Evolutionary conservation across 2,329 filamentous ascomycete species (phyloP).

Genomic region (Diaporthe destruens): DNA sequence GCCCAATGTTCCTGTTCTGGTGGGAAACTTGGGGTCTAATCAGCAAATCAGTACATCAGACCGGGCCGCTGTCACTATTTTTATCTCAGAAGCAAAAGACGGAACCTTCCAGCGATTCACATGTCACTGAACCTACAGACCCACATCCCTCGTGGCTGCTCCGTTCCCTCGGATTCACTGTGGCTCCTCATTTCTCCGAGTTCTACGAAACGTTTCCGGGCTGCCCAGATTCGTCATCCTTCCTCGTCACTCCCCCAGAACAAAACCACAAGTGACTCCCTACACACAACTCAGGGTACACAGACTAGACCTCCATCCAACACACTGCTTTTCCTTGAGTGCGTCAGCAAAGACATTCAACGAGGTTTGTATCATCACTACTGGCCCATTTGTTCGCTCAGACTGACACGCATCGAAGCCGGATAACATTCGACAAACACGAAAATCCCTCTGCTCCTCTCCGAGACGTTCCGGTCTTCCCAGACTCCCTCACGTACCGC

Average conservation of each 20-base stretch:
- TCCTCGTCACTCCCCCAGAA: slow-evolving; percentile 11
- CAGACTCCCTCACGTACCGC: background rate
- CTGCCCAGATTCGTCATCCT: slow-evolving; percentile 1
- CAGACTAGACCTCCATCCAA: background rate
- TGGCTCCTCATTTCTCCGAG: slow-evolving; percentile 32
- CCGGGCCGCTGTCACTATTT: slow-evolving; percentile 19
- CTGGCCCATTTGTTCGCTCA: background rate
- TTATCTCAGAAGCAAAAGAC: slow-evolving; percentile 16
- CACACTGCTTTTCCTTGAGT: background rate
- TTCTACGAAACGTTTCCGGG: slow-evolving; percentile 20
- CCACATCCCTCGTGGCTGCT: slow-evolving; percentile 33
- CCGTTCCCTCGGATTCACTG: slow-evolving; percentile 11
- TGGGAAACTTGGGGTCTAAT: background rate
- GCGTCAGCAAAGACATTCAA: background rate
- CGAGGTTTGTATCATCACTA: slow-evolving; percentile 9
- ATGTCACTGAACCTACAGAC: slow-evolving; percentile 12
- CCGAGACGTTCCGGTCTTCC: background rate
- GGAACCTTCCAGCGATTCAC: slow-evolving; percentile 32
- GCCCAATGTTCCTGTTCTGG: background rate
- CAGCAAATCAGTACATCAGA: background rate
- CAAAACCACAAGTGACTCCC: slow-evolving; percentile 33
- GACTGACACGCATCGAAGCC: slow-evolving; percentile 19
- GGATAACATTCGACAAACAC: background rate
- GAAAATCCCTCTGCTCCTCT: slow-evolving; percentile 1
- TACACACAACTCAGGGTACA: slow-evolving; percentile 24